Percentiles rank a stretch among this genome's conserved stretches.
These are phyloP conservation scores for Dactylella cylindrospora DNA, from an alignment of 2,329 filamentous ascomycete species.

Conservation along the genomic window DNA sequence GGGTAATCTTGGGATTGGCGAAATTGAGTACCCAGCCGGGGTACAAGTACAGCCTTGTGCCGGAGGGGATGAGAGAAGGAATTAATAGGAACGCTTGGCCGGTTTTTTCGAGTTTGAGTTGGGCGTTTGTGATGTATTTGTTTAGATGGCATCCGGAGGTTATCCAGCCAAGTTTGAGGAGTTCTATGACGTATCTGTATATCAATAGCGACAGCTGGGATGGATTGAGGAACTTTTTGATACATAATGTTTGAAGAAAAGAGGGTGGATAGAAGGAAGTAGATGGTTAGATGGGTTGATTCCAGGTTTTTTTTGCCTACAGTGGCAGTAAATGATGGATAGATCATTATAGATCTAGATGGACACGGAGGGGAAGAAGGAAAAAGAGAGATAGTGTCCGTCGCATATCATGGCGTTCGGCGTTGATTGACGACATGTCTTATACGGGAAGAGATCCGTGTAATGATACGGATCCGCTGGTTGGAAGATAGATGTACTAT, in stretches of 20 bases:
- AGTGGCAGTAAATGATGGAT: too few relatives aligned
- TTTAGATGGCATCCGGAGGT: slow-evolving; percentile 90
- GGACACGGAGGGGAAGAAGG: neutral
- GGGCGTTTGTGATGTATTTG: slow-evolving; percentile 93
- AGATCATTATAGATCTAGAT: neutral
- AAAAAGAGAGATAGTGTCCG: neutral
- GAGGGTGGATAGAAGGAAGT: too few relatives aligned
- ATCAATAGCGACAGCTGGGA: slow-evolving; percentile 87
- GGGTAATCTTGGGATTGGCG: slow-evolving; percentile 80
- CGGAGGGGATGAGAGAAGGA: slow-evolving; percentile 29
- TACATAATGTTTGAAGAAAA: slow-evolving; percentile 69
- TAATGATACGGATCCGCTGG: too few relatives aligned
- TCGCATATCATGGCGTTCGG: slow-evolving; percentile 29
- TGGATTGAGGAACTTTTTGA: slow-evolving; percentile 76
- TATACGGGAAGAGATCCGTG: too few relatives aligned
- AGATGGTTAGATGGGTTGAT: too few relatives aligned
- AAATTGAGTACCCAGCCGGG: slow-evolving; percentile 68
- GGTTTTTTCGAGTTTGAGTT: slow-evolving; percentile 84
- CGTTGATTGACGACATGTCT: too few relatives aligned
- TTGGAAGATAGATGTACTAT: too few relatives aligned
- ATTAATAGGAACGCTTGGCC: slow-evolving; percentile 72
- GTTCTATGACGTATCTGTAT: slow-evolving; percentile 98
- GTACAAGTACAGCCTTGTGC: slow-evolving; percentile 16
- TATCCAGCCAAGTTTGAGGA: slow-evolving; percentile 84
- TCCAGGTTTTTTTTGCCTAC: too few relatives aligned